phyloP scores from a whole-genome alignment of 768 basidiomycete species.

The Boletus barrowsii region DNA sequence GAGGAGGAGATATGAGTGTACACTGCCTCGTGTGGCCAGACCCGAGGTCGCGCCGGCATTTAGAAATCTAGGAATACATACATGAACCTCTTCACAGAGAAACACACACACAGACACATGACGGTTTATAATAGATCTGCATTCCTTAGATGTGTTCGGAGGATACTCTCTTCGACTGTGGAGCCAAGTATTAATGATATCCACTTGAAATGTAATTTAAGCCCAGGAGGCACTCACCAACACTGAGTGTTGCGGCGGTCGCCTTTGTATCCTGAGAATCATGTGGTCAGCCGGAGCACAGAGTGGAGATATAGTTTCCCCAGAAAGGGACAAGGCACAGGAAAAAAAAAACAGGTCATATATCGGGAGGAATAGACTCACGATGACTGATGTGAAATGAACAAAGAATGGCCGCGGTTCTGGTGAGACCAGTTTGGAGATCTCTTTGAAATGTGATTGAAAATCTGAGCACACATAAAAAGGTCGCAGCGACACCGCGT shows the following conservation, averaged over 20 bases:
- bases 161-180: slow-evolving; percentile 68
- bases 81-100: not conserved
- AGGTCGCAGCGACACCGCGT: not conserved
- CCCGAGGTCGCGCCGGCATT: not conserved
- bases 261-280: slow-evolving; percentile 63
- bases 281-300: not conserved
- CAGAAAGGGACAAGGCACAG: slow-evolving; percentile 6
- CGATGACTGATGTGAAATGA: slow-evolving; percentile 76
- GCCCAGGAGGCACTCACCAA: slow-evolving; percentile 43
- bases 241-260: slow-evolving; percentile 66
- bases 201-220: not conserved
- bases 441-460: slow-evolving; percentile 77
- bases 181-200: not conserved
- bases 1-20: not conserved
- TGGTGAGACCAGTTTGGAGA: slow-evolving; percentile 59
- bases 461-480: slow-evolving; percentile 49
- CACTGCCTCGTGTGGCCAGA: not conserved
- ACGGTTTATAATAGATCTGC: slow-evolving; percentile 61
- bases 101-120: not conserved
- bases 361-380: slow-evolving; percentile 37
- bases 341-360: not conserved
- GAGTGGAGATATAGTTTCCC: not conserved
- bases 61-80: not conserved
- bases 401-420: slow-evolving; percentile 64
- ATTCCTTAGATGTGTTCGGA: slow-evolving; percentile 64